These are phyloP conservation scores for Aspergillus sp. DNA, from an alignment of 2,329 filamentous ascomycete genomes.

Conservation along the genomic window DNA sequence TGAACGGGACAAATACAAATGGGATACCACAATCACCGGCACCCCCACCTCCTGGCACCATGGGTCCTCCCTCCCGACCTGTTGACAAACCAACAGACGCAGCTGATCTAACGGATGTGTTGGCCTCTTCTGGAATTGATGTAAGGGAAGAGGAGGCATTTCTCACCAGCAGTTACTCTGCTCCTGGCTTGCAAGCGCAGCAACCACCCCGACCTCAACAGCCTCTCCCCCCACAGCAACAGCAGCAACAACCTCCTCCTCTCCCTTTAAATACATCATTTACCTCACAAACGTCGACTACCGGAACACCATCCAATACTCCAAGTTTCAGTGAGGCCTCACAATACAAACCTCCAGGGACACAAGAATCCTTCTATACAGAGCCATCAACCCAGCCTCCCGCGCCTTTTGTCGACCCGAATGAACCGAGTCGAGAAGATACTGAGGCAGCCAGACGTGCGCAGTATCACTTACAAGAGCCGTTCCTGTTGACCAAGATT, in stretches of 20 bases:
- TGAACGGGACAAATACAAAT: conserved; percentile 51
- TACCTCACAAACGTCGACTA: conserved; percentile 41
- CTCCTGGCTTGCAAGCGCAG: conserved; percentile 40
- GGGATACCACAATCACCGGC: conserved; percentile 49
- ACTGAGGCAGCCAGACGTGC: conserved; percentile 60
- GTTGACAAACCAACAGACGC: conserved; percentile 53
- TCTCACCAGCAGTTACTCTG: conserved; percentile 59
- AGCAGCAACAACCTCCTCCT: conserved; percentile 48
- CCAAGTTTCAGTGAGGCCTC: conserved; percentile 52
- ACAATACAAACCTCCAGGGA: conserved; percentile 54
- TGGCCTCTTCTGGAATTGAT: conserved; percentile 83
- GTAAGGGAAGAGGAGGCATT: conserved; percentile 82
- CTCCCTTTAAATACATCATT: conserved; percentile 47
- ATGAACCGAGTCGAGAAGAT: conserved; percentile 64
- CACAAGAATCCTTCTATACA: conserved; percentile 62
- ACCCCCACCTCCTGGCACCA: conserved; percentile 48
- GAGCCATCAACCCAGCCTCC: conserved; percentile 62
- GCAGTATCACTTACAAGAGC: conserved; percentile 70
- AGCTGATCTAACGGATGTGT: conserved; percentile 77
- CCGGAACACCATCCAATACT: conserved; percentile 41
- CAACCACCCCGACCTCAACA: conserved; percentile 38
- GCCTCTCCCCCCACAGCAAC: conserved; percentile 36
- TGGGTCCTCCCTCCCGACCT: conserved; percentile 65
- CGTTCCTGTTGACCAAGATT: conserved; percentile 67
- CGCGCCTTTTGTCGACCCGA: conserved; percentile 64